phyloP scores from a whole-genome alignment of 2,329 filamentous ascomycete genomes.

The Epichloe sp. region DNA sequence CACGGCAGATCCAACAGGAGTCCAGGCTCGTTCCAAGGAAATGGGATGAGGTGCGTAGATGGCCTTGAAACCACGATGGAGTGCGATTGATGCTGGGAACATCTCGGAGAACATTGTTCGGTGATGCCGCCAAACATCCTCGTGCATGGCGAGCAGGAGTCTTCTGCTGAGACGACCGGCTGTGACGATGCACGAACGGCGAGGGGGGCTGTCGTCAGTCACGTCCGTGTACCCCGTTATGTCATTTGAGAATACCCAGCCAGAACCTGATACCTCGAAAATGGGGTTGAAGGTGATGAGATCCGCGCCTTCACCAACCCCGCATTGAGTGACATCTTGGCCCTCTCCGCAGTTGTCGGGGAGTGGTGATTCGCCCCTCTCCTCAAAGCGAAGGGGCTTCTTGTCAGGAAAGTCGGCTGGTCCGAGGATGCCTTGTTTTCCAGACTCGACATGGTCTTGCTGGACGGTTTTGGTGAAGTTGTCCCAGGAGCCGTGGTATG shows the following conservation, averaged over 20 bases:
- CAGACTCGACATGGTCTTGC: slow-evolving; percentile 40
- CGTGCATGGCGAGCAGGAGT: slow-evolving; percentile 59
- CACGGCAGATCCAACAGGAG: slow-evolving; percentile 44
- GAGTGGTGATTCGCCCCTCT: slow-evolving; percentile 38
- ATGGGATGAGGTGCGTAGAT: slow-evolving; percentile 73
- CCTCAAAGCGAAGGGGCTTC: slow-evolving; percentile 34
- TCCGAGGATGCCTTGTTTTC: slow-evolving; percentile 52
- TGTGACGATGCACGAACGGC: slow-evolving; percentile 59
- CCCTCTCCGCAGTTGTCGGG: slow-evolving; percentile 42
- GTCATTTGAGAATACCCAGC: slow-evolving; percentile 60
- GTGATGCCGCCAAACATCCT: slow-evolving; percentile 52
- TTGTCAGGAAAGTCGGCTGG: slow-evolving; percentile 42
- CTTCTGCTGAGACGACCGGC: slow-evolving; percentile 54
- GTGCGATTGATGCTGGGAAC: slow-evolving; percentile 57
- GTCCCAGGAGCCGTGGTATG: slow-evolving; percentile 56
- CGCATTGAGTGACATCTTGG: slow-evolving; percentile 40
- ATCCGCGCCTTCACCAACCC: slow-evolving; percentile 59
- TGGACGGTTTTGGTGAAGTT: slow-evolving; percentile 56
- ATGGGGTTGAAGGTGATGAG: slow-evolving; percentile 67
- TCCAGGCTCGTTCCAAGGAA: slow-evolving; percentile 66
- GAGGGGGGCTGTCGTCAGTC: slow-evolving; percentile 29
- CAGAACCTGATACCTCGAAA: slow-evolving; percentile 57
- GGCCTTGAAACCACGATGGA: slow-evolving; percentile 68
- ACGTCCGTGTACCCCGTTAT: slow-evolving; percentile 56
- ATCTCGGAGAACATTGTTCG: slow-evolving; percentile 71